phyloP scores from a whole-genome alignment of 2,329 filamentous ascomycete species.

The Cercospora sojina region DNA sequence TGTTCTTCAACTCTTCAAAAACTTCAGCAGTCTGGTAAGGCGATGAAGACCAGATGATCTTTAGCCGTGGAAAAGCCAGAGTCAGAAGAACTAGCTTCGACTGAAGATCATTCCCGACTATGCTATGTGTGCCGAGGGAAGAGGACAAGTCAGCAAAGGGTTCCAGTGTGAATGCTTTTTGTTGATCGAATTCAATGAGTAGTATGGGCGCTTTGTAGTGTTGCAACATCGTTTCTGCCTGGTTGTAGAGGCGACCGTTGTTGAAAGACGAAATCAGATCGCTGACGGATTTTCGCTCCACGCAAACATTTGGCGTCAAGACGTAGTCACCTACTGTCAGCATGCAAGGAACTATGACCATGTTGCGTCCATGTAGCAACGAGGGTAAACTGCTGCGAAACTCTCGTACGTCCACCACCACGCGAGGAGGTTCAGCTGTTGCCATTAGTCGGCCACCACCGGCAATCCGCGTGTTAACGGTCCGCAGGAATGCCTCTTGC shows the following conservation, averaged over 20 bases:
- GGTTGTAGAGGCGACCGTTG: conserved; percentile 86
- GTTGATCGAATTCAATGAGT: conserved; percentile 95
- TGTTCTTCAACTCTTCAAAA: conserved; percentile 87
- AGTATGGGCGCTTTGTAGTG: conserved; percentile 89
- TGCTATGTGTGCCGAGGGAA: conserved; percentile 61
- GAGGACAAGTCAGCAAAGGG: conserved; percentile 56
- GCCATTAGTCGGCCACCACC: conserved; percentile 82
- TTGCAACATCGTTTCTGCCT: conserved; percentile 90
- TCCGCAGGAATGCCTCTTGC: conserved; percentile 88
- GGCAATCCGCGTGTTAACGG: conserved; percentile 93
- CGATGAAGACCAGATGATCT: conserved; percentile 89
- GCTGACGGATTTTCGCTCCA: conserved; percentile 90
- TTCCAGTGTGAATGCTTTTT: conserved; percentile 91
- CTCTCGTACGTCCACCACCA: conserved; percentile 94
- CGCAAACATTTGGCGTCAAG: conserved; percentile 82
- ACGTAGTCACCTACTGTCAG: conserved; percentile 96
- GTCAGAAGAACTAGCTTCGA: conserved; percentile 89
- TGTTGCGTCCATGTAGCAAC: conserved; percentile 81
- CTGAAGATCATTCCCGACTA: conserved; percentile 73
- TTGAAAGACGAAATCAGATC: conserved; percentile 90
- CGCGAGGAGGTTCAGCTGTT: conserved; percentile 81
- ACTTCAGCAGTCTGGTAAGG: conserved; percentile 98
- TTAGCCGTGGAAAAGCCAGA: conserved; percentile 82
- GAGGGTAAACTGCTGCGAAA: conserved; percentile 92
- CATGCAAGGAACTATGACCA: conserved; percentile 90